A percentile compares a stretch with the other conserved stretches of the same genome.
Conservation (phyloP, 2,329 filamentous ascomycete genomes). For the Decorospora gaudefroyi region DNA sequence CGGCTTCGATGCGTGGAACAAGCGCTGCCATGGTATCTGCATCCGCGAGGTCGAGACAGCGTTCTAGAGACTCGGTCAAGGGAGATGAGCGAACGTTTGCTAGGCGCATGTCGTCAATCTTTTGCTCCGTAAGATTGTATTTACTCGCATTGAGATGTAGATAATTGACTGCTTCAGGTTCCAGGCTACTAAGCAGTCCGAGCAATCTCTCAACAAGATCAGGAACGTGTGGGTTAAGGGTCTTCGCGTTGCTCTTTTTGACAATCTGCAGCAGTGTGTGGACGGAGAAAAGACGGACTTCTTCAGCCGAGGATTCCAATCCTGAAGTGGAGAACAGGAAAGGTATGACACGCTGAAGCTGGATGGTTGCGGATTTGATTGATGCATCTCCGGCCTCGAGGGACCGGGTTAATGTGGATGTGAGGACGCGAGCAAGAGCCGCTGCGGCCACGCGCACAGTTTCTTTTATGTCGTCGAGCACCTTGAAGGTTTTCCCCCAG, state of each 20-base stretch:
- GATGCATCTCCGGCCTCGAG: constrained; percentile 76
- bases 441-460: constrained; percentile 82
- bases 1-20: constrained; percentile 71
- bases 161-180: constrained; percentile 89
- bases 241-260: constrained; percentile 78
- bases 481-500: constrained; percentile 84
- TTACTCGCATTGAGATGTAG: constrained; percentile 84
- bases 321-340: constrained; percentile 89
- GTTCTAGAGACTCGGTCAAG: constrained; percentile 88
- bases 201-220: constrained; percentile 81
- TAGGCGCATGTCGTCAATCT: constrained; percentile 86
- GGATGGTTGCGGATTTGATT: constrained; percentile 68
- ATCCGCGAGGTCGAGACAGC: constrained; percentile 83
- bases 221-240: constrained; percentile 78
- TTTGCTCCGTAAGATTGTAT: constrained; percentile 82
- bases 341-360: constrained; percentile 85
- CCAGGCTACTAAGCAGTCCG: constrained; percentile 80
- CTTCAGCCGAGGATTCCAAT: constrained; percentile 83
- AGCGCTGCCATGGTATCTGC: constrained; percentile 75
- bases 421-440: constrained; percentile 79
- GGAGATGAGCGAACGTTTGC: constrained; percentile 82
- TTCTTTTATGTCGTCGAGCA: constrained; percentile 94
- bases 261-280: constrained; percentile 84
- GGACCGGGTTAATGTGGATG: constrained; percentile 81
- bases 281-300: constrained; percentile 81